Conservation (phyloP, 2,329 filamentous ascomycete species). For the Cucurbitaria berberidis region DNA sequence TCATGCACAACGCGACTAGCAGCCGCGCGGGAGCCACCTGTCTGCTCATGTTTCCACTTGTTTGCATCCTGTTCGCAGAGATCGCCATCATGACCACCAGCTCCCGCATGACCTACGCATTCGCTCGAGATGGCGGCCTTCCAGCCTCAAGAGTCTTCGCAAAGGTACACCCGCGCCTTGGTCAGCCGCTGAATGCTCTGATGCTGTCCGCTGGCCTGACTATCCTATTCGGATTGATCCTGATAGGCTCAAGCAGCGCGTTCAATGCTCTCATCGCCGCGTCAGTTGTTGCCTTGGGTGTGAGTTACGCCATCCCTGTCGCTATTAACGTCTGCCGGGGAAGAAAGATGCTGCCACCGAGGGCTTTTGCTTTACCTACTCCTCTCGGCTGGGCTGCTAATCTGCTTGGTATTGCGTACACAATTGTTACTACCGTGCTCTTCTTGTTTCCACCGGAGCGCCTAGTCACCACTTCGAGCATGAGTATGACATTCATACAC, state of each 20-base stretch:
- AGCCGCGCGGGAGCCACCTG: constrained; percentile 68
- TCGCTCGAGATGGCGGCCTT: constrained; percentile 70
- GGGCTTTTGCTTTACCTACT: constrained; percentile 63
- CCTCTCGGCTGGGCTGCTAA: constrained; percentile 67
- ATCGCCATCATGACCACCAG: constrained; percentile 70
- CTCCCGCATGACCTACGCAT: constrained; percentile 71
- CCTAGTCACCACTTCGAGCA: constrained; percentile 69
- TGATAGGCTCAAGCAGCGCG: constrained; percentile 69
- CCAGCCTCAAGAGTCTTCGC: constrained; percentile 67
- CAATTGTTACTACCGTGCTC: constrained; percentile 73
- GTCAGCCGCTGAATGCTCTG: constrained; percentile 71
- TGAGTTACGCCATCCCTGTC: constrained; percentile 77
- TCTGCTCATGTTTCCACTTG: constrained; percentile 69
- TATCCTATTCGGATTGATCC: constrained; percentile 72
- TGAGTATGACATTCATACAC: constrained; percentile 60
- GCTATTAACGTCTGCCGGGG: constrained; percentile 72
- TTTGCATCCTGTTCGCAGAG: constrained; percentile 69
- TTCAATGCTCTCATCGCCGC: constrained; percentile 76
- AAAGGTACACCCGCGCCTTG: constrained; percentile 65
- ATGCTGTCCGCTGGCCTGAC: constrained; percentile 66
- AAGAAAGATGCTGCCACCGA: constrained; percentile 66
- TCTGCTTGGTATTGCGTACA: constrained; percentile 66
- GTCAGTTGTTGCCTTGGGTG: constrained; percentile 72
- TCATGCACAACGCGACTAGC: constrained; percentile 67
- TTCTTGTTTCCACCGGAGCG: constrained; percentile 75